Conservation (phyloP, 176 grass and related monocot species). For the Oryza meridionalis region DNA sequence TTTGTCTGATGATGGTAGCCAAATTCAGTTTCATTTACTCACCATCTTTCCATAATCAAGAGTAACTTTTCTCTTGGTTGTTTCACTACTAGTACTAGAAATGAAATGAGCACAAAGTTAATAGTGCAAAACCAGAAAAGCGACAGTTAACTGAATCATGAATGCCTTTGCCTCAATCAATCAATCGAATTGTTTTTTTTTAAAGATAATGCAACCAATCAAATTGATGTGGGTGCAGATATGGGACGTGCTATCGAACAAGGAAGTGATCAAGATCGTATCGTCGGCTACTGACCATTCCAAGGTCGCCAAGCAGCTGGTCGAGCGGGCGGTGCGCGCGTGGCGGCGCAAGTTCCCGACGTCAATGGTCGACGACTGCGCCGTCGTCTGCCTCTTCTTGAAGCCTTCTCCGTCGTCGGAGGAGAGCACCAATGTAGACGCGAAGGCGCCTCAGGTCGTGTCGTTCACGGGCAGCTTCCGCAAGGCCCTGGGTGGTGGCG, state of each 20-base stretch:
- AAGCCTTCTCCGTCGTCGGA: conserved; percentile 29
- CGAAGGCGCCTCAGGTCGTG: conserved; percentile 5
- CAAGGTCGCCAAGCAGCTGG: conserved; percentile 58
- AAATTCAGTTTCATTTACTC: no score
- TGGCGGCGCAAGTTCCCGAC: conserved; percentile 75
- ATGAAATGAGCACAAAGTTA: neutral
- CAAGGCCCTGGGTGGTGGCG: conserved; percentile 7
- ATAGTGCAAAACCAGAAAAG: conserved; percentile 4
- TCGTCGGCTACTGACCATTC: conserved; percentile 54
- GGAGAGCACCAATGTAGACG: neutral
- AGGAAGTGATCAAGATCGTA: conserved; percentile 69
- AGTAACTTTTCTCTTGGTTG: neutral
- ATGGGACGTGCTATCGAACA: conserved; percentile 90
- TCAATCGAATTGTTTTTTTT: no score
- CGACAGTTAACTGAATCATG: conserved; percentile 37
- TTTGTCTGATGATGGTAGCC: neutral
- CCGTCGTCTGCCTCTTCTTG: conserved; percentile 69
- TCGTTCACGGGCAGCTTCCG: conserved; percentile 57
- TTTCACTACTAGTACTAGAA: no score
- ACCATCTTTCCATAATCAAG: neutral
- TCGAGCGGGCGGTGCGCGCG: conserved; percentile 57
- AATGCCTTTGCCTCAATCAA: neutral
- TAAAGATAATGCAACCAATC: no score
- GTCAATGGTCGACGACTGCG: conserved; percentile 85
- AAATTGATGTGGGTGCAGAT: conserved; percentile 45